Conservation (phyloP, 148 eudicot genomes). For the Linanthus parryae region DNA sequence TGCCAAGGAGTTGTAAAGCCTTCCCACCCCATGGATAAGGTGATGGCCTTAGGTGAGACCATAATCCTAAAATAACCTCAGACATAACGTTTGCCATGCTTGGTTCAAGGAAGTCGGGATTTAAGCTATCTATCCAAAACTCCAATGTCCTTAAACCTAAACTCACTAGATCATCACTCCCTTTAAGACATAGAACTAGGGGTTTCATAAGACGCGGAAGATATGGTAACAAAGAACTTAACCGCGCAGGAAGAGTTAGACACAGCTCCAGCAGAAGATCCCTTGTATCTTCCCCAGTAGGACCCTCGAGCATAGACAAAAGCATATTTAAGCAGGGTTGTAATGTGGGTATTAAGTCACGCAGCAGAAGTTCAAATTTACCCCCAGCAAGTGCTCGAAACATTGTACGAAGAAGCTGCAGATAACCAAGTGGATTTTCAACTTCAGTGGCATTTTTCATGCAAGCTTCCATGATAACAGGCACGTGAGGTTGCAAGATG, state of each 20-base stretch:
- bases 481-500: conserved; percentile 88
- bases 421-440: conserved; percentile 84
- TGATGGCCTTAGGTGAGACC: conserved; percentile 92
- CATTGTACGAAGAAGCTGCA: conserved; percentile 95
- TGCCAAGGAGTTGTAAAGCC: conserved; percentile 95
- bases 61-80: conserved; percentile 84
- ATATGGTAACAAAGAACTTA: conserved; percentile 87
- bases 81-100: conserved; percentile 99
- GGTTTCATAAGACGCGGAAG: conserved; percentile 99
- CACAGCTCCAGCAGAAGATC: conserved; percentile 91
- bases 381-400: conserved; percentile 96
- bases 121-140: conserved; percentile 98
- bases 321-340: conserved; percentile 94
- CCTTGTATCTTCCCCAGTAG: conserved; percentile 81
- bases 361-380: conserved; percentile 82
- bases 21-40: conserved; percentile 94
- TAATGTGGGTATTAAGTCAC: conserved; percentile 74
- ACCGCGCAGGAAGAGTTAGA: conserved; percentile 87
- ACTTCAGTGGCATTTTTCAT: conserved; percentile 87
- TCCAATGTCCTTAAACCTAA: conserved; percentile 92
- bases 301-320: conserved; percentile 95
- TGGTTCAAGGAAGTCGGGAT: conserved; percentile 97
- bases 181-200: conserved; percentile 84
- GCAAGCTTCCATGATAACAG: conserved; percentile 91
- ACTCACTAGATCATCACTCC: conserved; percentile 77